Base-by-base conservation (phyloP, 2,329 filamentous ascomycete species). In the Trichoderma koningiopsis region DNA sequence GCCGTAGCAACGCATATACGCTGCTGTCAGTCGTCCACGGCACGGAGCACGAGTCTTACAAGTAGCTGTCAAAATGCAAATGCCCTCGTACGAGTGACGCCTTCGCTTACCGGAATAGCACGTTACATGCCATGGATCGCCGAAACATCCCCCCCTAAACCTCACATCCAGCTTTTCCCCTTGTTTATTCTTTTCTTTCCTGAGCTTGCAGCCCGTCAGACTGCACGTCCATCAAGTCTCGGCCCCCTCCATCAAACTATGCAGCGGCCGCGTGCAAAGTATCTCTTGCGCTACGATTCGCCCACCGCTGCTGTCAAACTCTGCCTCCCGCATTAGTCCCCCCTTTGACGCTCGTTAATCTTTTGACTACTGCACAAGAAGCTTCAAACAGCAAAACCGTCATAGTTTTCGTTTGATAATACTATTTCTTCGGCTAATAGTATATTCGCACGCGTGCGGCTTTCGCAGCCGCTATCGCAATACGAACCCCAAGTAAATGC, bases 111-210 rank as follows among this genome's bases (percentile, higher is more conserved):
- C 63, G 47, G n/a, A 49, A 59, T 66, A 59, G 63, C 55, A 58
- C 63, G 63, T 66, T 66, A 59, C 63, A 59, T 66, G 52, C 16
- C 63, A 66, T 58, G 63, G 63, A n/a, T 52, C 24, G 14, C 27
- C 53, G 55, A 66, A 52, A 66, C 63, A 49, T 5, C 53, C 56
- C 53, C 63, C 11, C 19, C 49, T 40, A 31, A 14, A 24, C 47
- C 47, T 37, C 53, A 66, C n/a, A 58, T 59, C 29, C 58, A 40
- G 22, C 35, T 40, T 11, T 22, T 11, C 31, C 57, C 33, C 57
- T 24, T 35, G 11, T 49, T 62, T 37, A 5, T 19, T 13, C 33
- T 14, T 14, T 33, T 16, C 3, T 24, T n/a, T 14, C 35, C 4
- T 29, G 35, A 59, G 22, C 22, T 6, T 22, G 24, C 35, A 57